Base-by-base conservation (phyloP, 176 grass and related monocot species). In the Aegilops bicornis region DNA sequence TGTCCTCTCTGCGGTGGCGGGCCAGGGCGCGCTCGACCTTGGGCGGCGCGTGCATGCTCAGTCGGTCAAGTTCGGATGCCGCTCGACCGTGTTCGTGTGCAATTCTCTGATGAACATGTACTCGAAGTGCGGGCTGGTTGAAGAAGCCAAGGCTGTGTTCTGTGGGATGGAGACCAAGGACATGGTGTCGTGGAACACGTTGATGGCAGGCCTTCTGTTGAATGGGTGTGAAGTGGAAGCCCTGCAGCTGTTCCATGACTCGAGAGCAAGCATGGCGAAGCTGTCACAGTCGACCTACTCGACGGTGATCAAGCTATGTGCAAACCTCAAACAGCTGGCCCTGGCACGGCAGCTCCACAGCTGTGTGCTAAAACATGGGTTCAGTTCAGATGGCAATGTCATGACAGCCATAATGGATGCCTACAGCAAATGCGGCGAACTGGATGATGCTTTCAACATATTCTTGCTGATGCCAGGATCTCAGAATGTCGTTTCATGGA, bases 51-150 rank as follows among this genome's bases (percentile, higher is more conserved):
- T 92, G 64, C 90, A 92, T 13, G 67, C 85, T 56, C 86, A 90
- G 27, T 79, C 82, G 29, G 63, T 95, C 8, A 92, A 90, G 52
- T 95, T 92, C 56, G 93, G 93, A 30, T 86, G 78, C 31, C 14
- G 19, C 8, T 80, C 71, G 8, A 69, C 76, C 0, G 63, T 86
- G 9, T 82, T 76, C 9, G 83, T 90, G 54, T 92, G 93, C 10
- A 95, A 92, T 73, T 83, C 90, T 8, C 88, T 95, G 42, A 90
- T 95, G 69, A 95, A 88, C 83, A 95, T 92, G 93, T 95, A 95
- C 54, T 61, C 69, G 12, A 95, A 90, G 54, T 97, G 88, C 19
- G 81, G 90, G 8, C 13, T 77, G 32, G 65, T 91, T 68, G 66
- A 84, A 56, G 88, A 91, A 72, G 90, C 88, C 64, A 84, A 81